Conservation (phyloP, 108 stramenopile species). For the Cyclostephanos tholiformis region DNA sequence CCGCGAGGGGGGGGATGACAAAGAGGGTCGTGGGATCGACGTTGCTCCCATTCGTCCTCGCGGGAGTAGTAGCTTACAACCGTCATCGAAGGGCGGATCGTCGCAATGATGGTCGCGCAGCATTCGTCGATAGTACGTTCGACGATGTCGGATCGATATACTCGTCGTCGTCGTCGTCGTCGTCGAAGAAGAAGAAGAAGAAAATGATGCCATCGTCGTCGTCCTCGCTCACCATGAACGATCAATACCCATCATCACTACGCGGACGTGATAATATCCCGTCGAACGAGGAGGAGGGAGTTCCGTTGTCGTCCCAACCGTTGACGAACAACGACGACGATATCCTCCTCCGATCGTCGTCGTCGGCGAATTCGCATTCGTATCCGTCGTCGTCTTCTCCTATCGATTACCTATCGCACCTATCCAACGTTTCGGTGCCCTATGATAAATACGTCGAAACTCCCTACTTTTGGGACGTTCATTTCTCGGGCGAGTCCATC, state of each 20-base stretch:
- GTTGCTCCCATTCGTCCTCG: too few species aligned
- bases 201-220: conserved; percentile 4
- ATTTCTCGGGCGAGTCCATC: conserved; percentile 53
- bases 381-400: conserved; percentile 9
- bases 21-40: too few species aligned
- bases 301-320: too few species aligned
- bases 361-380: background rate
- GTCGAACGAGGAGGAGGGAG: background rate
- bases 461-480: conserved; percentile 59
- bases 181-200: background rate
- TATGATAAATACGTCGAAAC: conserved; percentile 35
- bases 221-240: background rate
- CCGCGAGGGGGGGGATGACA: too few species aligned
- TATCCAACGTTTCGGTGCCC: conserved; percentile 25
- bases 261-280: background rate
- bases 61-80: too few species aligned
- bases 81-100: too few species aligned
- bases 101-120: too few species aligned
- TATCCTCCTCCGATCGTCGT: too few species aligned
- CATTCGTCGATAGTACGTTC: too few species aligned
- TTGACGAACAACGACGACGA: background rate
- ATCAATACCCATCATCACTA: background rate
- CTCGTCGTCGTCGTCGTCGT: background rate
- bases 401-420: conserved; percentile 15
- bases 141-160: background rate